These are phyloP conservation scores for Elongisporangium senticosum DNA, from an alignment of 352 stramenopile species.

Conservation along the genomic window DNA sequence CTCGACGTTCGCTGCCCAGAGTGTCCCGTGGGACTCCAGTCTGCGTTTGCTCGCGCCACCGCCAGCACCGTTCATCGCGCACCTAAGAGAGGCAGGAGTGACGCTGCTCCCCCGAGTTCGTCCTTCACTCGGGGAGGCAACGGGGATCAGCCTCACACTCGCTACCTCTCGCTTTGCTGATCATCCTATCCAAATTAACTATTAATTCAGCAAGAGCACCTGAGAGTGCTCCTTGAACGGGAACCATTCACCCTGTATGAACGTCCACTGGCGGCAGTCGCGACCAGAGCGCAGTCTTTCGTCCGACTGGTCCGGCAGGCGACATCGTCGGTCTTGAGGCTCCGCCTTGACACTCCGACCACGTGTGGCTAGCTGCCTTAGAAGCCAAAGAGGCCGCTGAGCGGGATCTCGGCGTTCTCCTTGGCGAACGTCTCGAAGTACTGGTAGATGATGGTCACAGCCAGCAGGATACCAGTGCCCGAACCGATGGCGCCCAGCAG, in stretches of 20 bases:
- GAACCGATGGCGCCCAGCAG: constrained; percentile 98
- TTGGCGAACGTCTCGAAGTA: constrained; percentile 98
- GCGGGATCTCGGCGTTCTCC: constrained; percentile 85
- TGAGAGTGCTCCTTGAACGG: constrained; percentile 85
- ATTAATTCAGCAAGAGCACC: constrained; percentile 82
- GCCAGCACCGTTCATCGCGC: constrained; percentile 35
- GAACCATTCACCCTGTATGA: constrained; percentile 67
- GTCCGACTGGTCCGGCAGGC: constrained; percentile 3
- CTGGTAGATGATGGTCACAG: constrained; percentile 99
- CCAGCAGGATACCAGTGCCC: constrained; percentile 97
- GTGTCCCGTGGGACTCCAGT: not conserved
- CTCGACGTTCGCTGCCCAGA: not conserved
- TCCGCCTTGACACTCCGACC: not conserved
- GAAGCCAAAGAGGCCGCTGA: constrained; percentile 80
- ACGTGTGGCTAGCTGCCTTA: constrained; percentile 34
- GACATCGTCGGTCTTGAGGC: constrained; percentile 1
- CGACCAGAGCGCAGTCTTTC: constrained; percentile 1
- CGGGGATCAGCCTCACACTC: constrained; percentile 43
- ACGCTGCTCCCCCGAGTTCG: constrained; percentile 23
- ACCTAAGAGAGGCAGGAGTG: constrained; percentile 58
- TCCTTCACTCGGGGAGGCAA: constrained; percentile 30
- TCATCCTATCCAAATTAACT: constrained; percentile 73
- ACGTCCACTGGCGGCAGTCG: constrained; percentile 9
- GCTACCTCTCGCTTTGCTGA: constrained; percentile 52
- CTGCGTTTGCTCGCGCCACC: not conserved